A percentile compares a stretch with the other conserved stretches of the same genome.
These are phyloP conservation scores for Cynanchum wilfordii DNA, from an alignment of 257 asterid genomes.

Conservation along the genomic window DNA sequence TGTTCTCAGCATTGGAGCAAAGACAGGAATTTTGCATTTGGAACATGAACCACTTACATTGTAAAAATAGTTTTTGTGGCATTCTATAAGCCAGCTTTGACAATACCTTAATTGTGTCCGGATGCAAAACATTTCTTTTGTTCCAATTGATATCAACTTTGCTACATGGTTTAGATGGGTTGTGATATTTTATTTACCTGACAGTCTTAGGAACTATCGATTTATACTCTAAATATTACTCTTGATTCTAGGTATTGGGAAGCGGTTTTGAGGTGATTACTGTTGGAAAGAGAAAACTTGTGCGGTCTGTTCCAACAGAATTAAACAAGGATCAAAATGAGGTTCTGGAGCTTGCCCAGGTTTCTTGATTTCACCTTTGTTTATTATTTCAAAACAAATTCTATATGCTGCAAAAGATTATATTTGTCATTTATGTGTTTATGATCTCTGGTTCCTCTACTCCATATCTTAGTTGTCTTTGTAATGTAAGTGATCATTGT, in stretches of 20 bases:
- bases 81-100: not conserved
- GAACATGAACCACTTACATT: not conserved
- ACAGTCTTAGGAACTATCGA: not conserved
- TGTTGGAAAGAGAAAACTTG: conserved; percentile 82
- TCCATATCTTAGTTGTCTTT: not conserved
- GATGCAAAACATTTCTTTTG: not conserved
- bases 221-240: not conserved
- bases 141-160: not conserved
- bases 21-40: not conserved
- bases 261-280: conserved; percentile 95
- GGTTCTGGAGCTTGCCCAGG: conserved; percentile 97
- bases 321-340: conserved; percentile 94
- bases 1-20: not conserved
- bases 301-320: conserved; percentile 97
- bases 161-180: not conserved
- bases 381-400: not conserved
- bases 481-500: not conserved
- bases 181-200: not conserved
- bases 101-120: not conserved
- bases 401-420: not conserved
- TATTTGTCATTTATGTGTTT: not conserved
- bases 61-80: not conserved
- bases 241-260: conserved; percentile 64
- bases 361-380: conserved; percentile 23
- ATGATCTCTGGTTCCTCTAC: not conserved